phyloP scores from a whole-genome alignment of 208 protist species.

The Hexamita inflata region DNA sequence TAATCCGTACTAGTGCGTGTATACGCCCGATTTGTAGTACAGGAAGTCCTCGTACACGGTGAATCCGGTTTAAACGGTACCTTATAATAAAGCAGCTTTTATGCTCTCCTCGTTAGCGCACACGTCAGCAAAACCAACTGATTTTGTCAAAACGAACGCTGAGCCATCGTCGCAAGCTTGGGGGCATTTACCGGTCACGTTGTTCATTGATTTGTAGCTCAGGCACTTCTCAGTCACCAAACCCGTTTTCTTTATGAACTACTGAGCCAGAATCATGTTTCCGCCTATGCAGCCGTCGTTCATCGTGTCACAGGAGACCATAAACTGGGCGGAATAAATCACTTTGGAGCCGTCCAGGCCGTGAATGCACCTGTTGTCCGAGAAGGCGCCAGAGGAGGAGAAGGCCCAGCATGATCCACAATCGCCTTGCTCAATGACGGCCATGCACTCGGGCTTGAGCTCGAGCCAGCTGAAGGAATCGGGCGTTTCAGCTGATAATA shows the following conservation, averaged over 20 bases:
- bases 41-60: slow-evolving; percentile 49
- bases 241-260: neutral
- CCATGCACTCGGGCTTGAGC: too few relatives aligned
- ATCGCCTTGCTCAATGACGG: neutral
- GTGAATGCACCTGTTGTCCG: neutral
- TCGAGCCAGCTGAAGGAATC: too few relatives aligned
- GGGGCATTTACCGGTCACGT: neutral
- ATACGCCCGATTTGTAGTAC: slow-evolving; percentile 50
- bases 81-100: neutral
- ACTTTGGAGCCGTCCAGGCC: neutral
- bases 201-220: neutral
- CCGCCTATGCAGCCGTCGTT: neutral
- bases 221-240: neutral
- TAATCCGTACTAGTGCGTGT: slow-evolving; percentile 40
- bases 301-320: neutral
- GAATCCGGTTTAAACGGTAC: neutral
- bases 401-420: neutral
- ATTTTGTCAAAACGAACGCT: neutral
- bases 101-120: neutral
- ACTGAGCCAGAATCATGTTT: neutral
- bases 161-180: neutral
- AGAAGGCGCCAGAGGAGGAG: neutral
- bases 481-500: too few relatives aligned
- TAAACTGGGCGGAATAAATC: neutral
- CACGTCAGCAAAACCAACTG: neutral